A percentile compares a stretch with the other conserved stretches of the same genome.
phyloP scores from a whole-genome alignment of 176 grass and related monocot species.

The Avena insularis region DNA sequence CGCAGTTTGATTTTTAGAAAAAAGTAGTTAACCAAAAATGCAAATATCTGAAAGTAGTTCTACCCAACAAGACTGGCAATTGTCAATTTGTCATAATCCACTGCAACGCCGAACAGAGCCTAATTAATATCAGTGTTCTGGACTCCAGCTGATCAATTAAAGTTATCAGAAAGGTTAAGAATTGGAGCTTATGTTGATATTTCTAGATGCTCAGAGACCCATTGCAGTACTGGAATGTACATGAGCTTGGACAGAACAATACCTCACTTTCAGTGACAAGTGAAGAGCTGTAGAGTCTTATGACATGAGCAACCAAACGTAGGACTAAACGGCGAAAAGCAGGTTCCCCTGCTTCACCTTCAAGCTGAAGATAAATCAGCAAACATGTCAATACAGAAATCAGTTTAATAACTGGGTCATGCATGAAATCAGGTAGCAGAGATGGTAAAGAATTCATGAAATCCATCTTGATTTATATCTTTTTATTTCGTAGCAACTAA shows the following conservation, averaged over 20 bases:
- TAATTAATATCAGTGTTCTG: background rate
- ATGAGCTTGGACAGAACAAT: slow-evolving; percentile 39
- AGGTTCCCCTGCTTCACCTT: slow-evolving; percentile 97
- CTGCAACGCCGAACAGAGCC: background rate
- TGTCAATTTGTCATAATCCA: slow-evolving; percentile 21
- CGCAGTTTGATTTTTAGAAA: slow-evolving; percentile 2
- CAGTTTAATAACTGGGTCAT: slow-evolving; percentile 9
- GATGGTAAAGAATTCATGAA: slow-evolving; percentile 13
- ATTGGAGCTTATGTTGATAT: slow-evolving; percentile 12
- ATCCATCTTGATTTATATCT: slow-evolving; percentile 9
- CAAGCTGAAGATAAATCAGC: slow-evolving; percentile 65
- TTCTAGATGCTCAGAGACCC: slow-evolving; percentile 6
- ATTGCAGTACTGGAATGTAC: background rate
- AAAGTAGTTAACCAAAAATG: slow-evolving; percentile 11
- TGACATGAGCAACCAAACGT: slow-evolving; percentile 94
- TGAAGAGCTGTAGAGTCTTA: slow-evolving; percentile 93
- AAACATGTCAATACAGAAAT: slow-evolving; percentile 28
- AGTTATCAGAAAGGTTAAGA: background rate
- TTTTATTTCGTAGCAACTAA: slow-evolving; percentile 19
- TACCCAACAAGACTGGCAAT: background rate
- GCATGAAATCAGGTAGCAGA: slow-evolving; percentile 24
- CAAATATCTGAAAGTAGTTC: slow-evolving; percentile 20
- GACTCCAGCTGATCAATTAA: slow-evolving; percentile 1
- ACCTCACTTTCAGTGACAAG: slow-evolving; percentile 99
- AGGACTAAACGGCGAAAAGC: slow-evolving; percentile 92